Evolutionary conservation across 192 early-diverging fungal genomes (phyloP).

Genomic region (Allomyces macrogynus): DNA sequence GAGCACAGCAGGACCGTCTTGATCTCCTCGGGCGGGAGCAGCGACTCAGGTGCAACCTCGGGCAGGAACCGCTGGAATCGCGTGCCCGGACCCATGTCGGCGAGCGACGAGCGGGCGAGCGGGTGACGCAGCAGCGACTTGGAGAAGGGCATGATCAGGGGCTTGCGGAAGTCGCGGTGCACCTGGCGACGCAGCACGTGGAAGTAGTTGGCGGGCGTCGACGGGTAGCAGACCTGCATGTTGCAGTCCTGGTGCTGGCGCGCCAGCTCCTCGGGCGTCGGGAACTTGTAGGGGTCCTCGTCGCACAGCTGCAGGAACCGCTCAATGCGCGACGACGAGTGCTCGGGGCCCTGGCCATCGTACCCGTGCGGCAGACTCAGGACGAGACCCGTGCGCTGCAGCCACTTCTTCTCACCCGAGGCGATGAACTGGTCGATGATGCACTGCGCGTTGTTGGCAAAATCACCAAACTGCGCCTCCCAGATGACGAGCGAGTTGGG

Average conservation of each 20-base stretch:
- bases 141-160: constrained; percentile 55
- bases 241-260: constrained; percentile 97
- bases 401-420: constrained; percentile 94
- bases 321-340: constrained; percentile 87
- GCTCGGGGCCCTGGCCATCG: constrained; percentile 96
- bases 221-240: constrained; percentile 90
- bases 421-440: constrained; percentile 97
- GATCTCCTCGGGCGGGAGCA: constrained; percentile 65
- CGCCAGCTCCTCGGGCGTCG: constrained; percentile 50
- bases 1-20: constrained; percentile 84
- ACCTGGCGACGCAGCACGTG: constrained; percentile 88
- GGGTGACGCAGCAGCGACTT: constrained; percentile 89
- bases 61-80: constrained; percentile 83
- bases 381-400: constrained; percentile 84
- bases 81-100: constrained; percentile 60
- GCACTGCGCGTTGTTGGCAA: constrained; percentile 89
- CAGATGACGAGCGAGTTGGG: constrained; percentile 85
- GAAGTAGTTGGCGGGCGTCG: constrained; percentile 97
- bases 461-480: constrained; percentile 99
- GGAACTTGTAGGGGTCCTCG: constrained; percentile 75
- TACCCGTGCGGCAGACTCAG: constrained; percentile 92
- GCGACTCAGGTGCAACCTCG: constrained; percentile 60
- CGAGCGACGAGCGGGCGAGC: constrained; percentile 60
- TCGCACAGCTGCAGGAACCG: constrained; percentile 89
- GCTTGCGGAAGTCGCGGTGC: constrained; percentile 93